These are phyloP conservation scores for Grifola frondosa DNA, from an alignment of 1,284 basidiomycete genomes.

Conservation along the genomic window DNA sequence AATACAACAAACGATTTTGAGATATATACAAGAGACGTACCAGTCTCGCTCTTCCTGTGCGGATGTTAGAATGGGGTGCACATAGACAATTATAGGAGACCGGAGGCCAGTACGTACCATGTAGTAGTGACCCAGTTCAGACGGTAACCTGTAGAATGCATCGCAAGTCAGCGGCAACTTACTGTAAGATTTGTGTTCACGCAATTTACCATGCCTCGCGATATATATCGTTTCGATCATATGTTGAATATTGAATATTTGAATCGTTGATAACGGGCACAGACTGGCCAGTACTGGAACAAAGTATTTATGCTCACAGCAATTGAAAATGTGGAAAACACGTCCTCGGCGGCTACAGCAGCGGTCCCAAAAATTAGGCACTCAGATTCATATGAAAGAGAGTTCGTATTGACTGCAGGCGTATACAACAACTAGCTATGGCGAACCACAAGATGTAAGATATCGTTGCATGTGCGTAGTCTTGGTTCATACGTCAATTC, in stretches of 20 bases:
- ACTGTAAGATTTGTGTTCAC: background rate
- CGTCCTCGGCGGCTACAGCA: background rate
- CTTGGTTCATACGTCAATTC: slow-evolving; percentile 26
- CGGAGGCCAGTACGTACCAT: slow-evolving; percentile 47
- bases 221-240: slow-evolving; percentile 76
- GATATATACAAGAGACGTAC: slow-evolving; percentile 24
- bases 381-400: background rate
- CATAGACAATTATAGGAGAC: background rate
- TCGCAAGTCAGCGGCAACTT: background rate
- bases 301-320: background rate
- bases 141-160: slow-evolving; percentile 56
- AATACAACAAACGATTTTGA: background rate
- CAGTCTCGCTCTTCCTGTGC: slow-evolving; percentile 64
- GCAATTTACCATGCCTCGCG: slow-evolving; percentile 68
- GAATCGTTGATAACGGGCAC: too few species aligned
- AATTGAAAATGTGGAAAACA: background rate
- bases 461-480: slow-evolving; percentile 26
- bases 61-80: slow-evolving; percentile 4
- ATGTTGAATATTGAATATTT: too few species aligned
- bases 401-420: slow-evolving; percentile 7
- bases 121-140: slow-evolving; percentile 67
- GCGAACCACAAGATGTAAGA: slow-evolving; percentile 23
- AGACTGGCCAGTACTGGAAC: background rate
- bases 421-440: slow-evolving; percentile 29
- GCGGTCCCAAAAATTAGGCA: background rate